Conservation (phyloP, 495 filamentous ascomycete species). For the Cairneyella variabilis region DNA sequence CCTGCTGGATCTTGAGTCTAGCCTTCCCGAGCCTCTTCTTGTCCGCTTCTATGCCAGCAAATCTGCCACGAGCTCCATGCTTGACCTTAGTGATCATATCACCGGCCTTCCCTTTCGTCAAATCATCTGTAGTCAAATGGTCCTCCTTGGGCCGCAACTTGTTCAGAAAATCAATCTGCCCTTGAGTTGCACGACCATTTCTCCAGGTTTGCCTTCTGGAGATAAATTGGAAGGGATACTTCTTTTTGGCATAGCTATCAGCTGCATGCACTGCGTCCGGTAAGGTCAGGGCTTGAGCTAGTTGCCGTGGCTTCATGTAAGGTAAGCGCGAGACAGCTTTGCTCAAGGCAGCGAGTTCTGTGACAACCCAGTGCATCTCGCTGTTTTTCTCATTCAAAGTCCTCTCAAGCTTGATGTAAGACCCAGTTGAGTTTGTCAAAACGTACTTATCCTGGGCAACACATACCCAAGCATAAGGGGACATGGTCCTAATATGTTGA, state of each 20-base stretch:
- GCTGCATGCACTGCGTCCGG: slow-evolving; percentile 73
- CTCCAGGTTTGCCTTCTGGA: slow-evolving; percentile 62
- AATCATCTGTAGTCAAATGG: slow-evolving; percentile 44
- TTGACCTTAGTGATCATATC: slow-evolving; percentile 94
- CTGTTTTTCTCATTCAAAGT: slow-evolving; percentile 18
- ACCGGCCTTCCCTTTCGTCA: slow-evolving; percentile 77
- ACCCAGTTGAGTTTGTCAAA: slow-evolving; percentile 51
- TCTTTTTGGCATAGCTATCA: slow-evolving; percentile 69
- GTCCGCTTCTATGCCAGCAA: slow-evolving; percentile 46
- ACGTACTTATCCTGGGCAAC: slow-evolving; percentile 62
- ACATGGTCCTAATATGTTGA: slow-evolving; percentile 70
- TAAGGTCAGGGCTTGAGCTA: slow-evolving; percentile 59
- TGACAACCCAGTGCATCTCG: slow-evolving; percentile 11
- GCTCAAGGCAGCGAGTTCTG: slow-evolving; percentile 25
- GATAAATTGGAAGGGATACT: slow-evolving; percentile 59
- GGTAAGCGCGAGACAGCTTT: slow-evolving; percentile 40
- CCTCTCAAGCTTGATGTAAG: slow-evolving; percentile 61
- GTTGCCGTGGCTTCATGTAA: slow-evolving; percentile 59
- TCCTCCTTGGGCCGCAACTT: slow-evolving; percentile 52
- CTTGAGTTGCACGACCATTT: slow-evolving; percentile 54
- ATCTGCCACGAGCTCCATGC: slow-evolving; percentile 73
- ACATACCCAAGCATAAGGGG: slow-evolving; percentile 74
- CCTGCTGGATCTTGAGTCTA: slow-evolving; percentile 36
- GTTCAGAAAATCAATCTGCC: slow-evolving; percentile 72
- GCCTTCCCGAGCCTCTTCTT: slow-evolving; percentile 42